phyloP scores from a whole-genome alignment of 2,329 filamentous ascomycete genomes.

The Incumbomyces delicatus region DNA sequence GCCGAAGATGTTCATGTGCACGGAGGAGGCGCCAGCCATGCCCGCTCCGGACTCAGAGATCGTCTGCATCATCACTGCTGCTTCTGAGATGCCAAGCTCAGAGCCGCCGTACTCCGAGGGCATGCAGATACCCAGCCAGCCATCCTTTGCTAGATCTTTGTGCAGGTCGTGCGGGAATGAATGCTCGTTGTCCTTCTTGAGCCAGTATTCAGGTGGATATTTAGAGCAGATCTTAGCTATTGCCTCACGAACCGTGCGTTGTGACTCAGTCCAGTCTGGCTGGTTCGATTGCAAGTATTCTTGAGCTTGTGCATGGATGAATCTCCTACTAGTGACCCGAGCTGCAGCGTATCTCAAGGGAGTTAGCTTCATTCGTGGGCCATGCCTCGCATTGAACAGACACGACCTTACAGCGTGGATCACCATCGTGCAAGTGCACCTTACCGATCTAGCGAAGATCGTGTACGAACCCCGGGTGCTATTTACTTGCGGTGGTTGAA shows the following conservation, averaged over 20 bases:
- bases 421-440: no score
- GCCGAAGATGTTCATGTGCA: conserved; percentile 42
- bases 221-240: conserved; percentile 35
- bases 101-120: conserved; percentile 34
- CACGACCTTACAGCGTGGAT: no score
- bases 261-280: conserved; percentile 32
- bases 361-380: no score
- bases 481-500: no score
- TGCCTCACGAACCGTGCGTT: conserved; percentile 33
- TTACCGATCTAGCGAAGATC: no score
- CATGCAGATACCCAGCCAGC: conserved; percentile 39
- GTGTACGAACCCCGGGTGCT: no score
- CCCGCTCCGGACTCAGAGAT: conserved; percentile 37
- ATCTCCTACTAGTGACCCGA: conserved; percentile 18
- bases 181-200: conserved; percentile 28
- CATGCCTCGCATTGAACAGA: no score
- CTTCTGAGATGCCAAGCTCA: conserved; percentile 34
- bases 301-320: conserved; percentile 16
- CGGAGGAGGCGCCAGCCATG: conserved; percentile 32
- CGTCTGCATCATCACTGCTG: conserved; percentile 40
- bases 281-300: conserved; percentile 22
- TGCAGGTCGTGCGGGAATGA: conserved; percentile 34
- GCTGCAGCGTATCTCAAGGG: neutral
- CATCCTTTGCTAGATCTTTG: conserved; percentile 30
- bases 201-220: conserved; percentile 37